These are phyloP conservation scores for Taxillus chinensis DNA, from an alignment of 164 flowering plant genomes.

Conservation along the genomic window DNA sequence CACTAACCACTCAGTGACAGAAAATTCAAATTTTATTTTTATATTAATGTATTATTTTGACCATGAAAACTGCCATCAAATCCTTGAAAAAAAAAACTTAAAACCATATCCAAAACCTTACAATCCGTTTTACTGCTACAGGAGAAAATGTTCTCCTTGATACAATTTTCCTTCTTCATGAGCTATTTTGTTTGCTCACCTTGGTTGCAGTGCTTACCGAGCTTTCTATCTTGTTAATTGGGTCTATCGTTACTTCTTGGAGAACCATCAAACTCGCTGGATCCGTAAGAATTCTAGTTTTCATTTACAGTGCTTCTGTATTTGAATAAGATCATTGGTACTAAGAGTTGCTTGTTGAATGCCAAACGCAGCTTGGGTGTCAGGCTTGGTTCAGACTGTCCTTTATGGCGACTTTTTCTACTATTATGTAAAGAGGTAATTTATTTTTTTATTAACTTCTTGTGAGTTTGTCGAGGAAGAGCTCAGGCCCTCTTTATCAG, in stretches of 20 bases:
- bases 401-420: constrained; percentile 70
- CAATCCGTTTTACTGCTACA: too few species aligned
- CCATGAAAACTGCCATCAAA: too few species aligned
- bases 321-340: neutral
- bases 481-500: too few species aligned
- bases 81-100: too few species aligned
- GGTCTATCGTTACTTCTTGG: constrained; percentile 44
- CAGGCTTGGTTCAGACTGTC: constrained; percentile 64
- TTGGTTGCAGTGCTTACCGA: constrained; percentile 40
- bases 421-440: constrained; percentile 56
- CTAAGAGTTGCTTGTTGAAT: neutral
- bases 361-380: constrained; percentile 42
- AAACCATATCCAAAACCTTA: too few species aligned
- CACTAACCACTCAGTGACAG: too few species aligned
- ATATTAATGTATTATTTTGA: too few species aligned
- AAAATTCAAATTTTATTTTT: too few species aligned
- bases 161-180: too few species aligned
- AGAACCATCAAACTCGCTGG: constrained; percentile 36
- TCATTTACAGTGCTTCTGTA: neutral
- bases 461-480: too few species aligned
- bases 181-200: too few species aligned
- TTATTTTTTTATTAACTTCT: neutral
- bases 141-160: too few species aligned
- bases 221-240: constrained; percentile 48
- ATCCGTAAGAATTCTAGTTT: constrained; percentile 29